These are phyloP conservation scores for Zymoseptoria brevis DNA, from an alignment of 2,329 filamentous ascomycete genomes.

Conservation along the genomic window DNA sequence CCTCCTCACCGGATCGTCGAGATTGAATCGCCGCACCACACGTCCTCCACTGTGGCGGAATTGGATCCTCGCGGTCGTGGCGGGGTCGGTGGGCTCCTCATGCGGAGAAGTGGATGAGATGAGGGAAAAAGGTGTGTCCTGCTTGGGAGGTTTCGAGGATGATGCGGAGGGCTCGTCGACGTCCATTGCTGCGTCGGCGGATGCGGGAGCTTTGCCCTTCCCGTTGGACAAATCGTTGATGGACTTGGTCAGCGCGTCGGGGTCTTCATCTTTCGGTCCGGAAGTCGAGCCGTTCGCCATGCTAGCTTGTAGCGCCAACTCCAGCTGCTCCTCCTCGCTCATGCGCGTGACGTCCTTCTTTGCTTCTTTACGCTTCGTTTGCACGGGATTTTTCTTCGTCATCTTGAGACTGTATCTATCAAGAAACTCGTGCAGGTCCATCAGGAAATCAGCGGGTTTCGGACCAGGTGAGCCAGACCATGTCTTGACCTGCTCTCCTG, in stretches of 20 bases:
- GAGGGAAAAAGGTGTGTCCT: conserved; percentile 49
- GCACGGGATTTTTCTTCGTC: conserved; percentile 87
- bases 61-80: conserved; percentile 74
- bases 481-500: conserved; percentile 92
- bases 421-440: conserved; percentile 90
- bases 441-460: conserved; percentile 69
- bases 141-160: conserved; percentile 4
- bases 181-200: conserved; percentile 21
- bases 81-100: conserved; percentile 62
- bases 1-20: conserved; percentile 67
- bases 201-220: conserved; percentile 47
- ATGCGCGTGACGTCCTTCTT: conserved; percentile 72
- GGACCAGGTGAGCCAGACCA: conserved; percentile 84
- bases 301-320: conserved; percentile 87
- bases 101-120: conserved; percentile 71
- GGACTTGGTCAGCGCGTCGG: conserved; percentile 73
- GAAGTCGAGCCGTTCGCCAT: conserved; percentile 49
- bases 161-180: conserved; percentile 18
- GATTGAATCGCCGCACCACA: conserved; percentile 75
- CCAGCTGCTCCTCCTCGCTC: conserved; percentile 95
- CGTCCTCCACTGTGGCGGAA: conserved; percentile 80
- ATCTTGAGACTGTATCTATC: conserved; percentile 86
- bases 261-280: conserved; percentile 59
- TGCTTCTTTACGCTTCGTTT: conserved; percentile 61
- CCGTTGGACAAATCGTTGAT: conserved; percentile 33